Evolutionary conservation across 2,329 filamentous ascomycete species (phyloP), one percentile per base, ranked within the genome.

Genomic region (Whalleya microplaca): DNA sequence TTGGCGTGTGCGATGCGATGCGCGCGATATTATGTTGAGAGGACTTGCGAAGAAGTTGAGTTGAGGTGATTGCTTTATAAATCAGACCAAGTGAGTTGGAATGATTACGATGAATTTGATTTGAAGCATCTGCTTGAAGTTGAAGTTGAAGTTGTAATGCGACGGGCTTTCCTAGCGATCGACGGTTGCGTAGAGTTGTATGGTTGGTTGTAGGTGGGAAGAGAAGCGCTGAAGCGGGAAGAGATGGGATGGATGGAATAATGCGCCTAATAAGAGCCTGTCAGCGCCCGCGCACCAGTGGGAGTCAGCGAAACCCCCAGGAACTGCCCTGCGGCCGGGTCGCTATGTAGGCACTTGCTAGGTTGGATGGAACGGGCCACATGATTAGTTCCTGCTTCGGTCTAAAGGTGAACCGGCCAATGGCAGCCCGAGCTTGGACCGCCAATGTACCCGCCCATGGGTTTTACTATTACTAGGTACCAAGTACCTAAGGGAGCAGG

Each of bases 261-360:
- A 66, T 67, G 66, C 66, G 64, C 65, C 68, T 65, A 68, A 65
- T 63, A 68, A 66, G 64, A 63, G 44, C 45, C 49, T 56, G 54
- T 37, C 52, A 3, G 56, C 48, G 49, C 48, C 45, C 23, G 42
- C 49, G 37, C 54, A 65, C 65, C 63, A 56, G 49, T 56, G 50
- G 56, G 49, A 56, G 57, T 51, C 46, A 48, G 41, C 52, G 42
- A 42, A 53, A 55, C 45, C 44, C 47, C 53, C 59, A 56, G 32
- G 51, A 58, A 51, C 47, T 55, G 44, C 50, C 40, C 48, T 58
- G 44, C 46, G 19, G 44, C 29, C 21, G 53, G 41, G 55, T 63
- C 40, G 56, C 51, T n/a, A n/a, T n/a, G n/a, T n/a, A n/a, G n/a
- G n/a, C n/a, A n/a, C n/a, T n/a, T n/a, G n/a, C n/a, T 53, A 49